Conservation (phyloP, 2,329 filamentous ascomycete genomes). For the Colletotrichum plurivorum region DNA sequence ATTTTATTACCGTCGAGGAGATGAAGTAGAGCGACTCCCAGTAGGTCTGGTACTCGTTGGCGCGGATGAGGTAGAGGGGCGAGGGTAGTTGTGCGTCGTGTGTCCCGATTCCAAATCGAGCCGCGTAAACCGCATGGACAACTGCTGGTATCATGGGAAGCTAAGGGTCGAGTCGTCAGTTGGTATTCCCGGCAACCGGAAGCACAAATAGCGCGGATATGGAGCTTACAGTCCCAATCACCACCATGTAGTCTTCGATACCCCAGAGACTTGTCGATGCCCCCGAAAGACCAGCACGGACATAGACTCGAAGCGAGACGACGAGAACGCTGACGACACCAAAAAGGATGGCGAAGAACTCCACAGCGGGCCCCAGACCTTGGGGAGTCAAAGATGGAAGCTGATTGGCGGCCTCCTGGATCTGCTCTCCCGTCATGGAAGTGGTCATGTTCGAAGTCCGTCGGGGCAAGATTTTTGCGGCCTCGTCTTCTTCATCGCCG, state of each 20-base stretch:
- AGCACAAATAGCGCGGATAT: not conserved
- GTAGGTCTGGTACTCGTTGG: slow-evolving; percentile 19
- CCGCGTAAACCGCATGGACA: slow-evolving; percentile 12
- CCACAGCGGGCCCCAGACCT: slow-evolving; percentile 15
- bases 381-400: slow-evolving; percentile 11
- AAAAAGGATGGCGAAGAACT: slow-evolving; percentile 14
- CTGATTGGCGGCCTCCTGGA: slow-evolving; percentile 10
- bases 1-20: slow-evolving; percentile 43
- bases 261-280: slow-evolving; percentile 21
- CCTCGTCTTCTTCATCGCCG: not conserved
- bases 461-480: not conserved
- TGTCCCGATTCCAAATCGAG: slow-evolving; percentile 16
- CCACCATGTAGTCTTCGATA: not conserved
- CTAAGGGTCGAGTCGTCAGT: not conserved
- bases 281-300: slow-evolving; percentile 26
- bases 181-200: not conserved
- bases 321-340: slow-evolving; percentile 10
- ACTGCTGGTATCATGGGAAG: slow-evolving; percentile 25
- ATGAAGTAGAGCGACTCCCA: slow-evolving; percentile 42
- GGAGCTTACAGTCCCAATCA: slow-evolving; percentile 1
- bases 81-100: slow-evolving; percentile 23
- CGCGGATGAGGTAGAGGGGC: slow-evolving; percentile 20
- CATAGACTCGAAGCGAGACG: slow-evolving; percentile 9
- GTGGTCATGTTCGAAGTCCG: not conserved
- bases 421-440: slow-evolving; percentile 19